Conservation (phyloP, 2,329 filamentous ascomycete genomes). For the Zymoseptoria ardabiliae region DNA sequence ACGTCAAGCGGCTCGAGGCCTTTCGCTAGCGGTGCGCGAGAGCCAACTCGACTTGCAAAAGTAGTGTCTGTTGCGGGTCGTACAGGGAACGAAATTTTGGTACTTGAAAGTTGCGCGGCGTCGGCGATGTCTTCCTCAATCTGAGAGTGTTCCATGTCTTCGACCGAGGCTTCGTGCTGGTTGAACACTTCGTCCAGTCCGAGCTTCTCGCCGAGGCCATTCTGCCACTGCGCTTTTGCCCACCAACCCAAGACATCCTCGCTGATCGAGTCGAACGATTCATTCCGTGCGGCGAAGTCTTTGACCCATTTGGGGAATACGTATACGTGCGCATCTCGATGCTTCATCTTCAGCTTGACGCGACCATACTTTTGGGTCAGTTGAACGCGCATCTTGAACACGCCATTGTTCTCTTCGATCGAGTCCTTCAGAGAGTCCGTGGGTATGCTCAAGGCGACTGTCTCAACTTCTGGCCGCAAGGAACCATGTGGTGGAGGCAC, state of each 20-base stretch:
- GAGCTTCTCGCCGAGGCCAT: slow-evolving; percentile 70
- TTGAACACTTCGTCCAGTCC: slow-evolving; percentile 61
- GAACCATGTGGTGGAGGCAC: slow-evolving; percentile 57
- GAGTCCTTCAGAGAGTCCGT: slow-evolving; percentile 84
- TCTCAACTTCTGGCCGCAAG: slow-evolving; percentile 61
- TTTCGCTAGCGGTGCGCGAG: slow-evolving; percentile 7
- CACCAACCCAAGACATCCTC: slow-evolving; percentile 93
- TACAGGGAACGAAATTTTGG: slow-evolving; percentile 39
- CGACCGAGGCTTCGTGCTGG: slow-evolving; percentile 26
- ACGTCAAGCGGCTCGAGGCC: slow-evolving; percentile 38
- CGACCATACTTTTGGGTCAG: slow-evolving; percentile 62
- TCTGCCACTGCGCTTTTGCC: slow-evolving; percentile 91
- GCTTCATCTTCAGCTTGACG: slow-evolving; percentile 71
- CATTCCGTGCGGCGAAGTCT: slow-evolving; percentile 71
- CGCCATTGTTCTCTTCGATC: slow-evolving; percentile 63
- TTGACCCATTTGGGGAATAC: slow-evolving; percentile 89
- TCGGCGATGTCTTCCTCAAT: slow-evolving; percentile 20
- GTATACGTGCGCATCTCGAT: slow-evolving; percentile 90
- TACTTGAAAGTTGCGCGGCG: slow-evolving; percentile 37
- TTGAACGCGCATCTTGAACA: slow-evolving; percentile 67
- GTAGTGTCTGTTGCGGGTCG: slow-evolving; percentile 29
- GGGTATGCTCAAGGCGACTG: slow-evolving; percentile 76
- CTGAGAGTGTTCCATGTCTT: slow-evolving; percentile 19
- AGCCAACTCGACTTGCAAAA: slow-evolving; percentile 30
- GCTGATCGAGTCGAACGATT: slow-evolving; percentile 76